Percentiles rank a stretch among this genome's conserved stretches.
Conservation (phyloP, 108 stramenopile species). For the Seminavis robusta region DNA sequence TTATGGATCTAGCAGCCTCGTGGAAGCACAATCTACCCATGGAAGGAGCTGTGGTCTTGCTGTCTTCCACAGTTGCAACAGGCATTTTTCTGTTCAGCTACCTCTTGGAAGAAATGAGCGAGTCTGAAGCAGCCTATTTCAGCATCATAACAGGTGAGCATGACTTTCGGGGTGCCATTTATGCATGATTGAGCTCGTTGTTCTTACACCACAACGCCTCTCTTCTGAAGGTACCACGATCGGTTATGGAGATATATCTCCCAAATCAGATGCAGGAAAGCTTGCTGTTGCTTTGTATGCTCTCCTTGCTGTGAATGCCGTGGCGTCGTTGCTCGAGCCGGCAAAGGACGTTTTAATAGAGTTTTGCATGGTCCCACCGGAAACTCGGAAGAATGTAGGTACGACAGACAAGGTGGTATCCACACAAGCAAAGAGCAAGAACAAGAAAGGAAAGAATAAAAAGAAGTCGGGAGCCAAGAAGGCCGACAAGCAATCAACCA, state of each 20-base stretch:
- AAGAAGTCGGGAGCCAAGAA: too few species aligned
- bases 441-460: too few species aligned
- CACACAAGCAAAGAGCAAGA: too few species aligned
- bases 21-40: conserved; percentile 32
- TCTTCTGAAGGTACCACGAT: conserved; percentile 23
- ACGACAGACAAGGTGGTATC: too few species aligned
- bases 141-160: conserved; percentile 38
- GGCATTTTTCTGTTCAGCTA: conserved; percentile 24
- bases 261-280: conserved; percentile 34
- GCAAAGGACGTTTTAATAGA: too few species aligned
- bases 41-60: conserved; percentile 22
- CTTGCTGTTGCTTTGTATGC: conserved; percentile 46
- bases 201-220: background rate
- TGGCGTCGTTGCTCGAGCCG: conserved; percentile 31
- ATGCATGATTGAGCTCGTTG: background rate
- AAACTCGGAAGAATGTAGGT: too few species aligned
- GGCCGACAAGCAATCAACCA: too few species aligned
- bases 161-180: background rate
- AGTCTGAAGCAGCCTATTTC: conserved; percentile 38
- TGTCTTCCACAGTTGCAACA: conserved; percentile 33
- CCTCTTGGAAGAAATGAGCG: conserved; percentile 31
- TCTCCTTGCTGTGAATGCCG: conserved; percentile 36
- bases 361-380: too few species aligned
- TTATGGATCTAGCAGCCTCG: conserved; percentile 38
- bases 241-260: conserved; percentile 42